phyloP scores from a whole-genome alignment of 495 filamentous ascomycete genomes.

The Aspergillus nanangensis region DNA sequence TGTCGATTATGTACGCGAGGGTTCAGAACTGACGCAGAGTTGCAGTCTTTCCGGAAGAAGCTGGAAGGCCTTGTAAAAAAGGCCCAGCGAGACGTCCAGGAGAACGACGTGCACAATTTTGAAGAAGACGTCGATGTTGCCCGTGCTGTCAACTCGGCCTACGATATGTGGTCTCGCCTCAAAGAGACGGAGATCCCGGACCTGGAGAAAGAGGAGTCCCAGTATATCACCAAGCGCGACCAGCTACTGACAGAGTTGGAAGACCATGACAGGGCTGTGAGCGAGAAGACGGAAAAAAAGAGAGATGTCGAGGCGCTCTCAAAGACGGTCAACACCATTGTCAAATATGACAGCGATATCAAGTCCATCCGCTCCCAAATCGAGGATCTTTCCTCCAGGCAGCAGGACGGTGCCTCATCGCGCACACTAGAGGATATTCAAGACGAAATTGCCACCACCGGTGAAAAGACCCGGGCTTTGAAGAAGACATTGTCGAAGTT shows the following conservation, averaged over 20 bases:
- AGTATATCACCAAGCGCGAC: slow-evolving; percentile 50
- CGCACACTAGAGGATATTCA: slow-evolving; percentile 81
- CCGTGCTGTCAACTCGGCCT: slow-evolving; percentile 56
- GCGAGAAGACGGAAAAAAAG: slow-evolving; percentile 57
- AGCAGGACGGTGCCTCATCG: slow-evolving; percentile 57
- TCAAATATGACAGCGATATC: slow-evolving; percentile 67
- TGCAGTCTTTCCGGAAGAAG: slow-evolving; percentile 55
- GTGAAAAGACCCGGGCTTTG: slow-evolving; percentile 60
- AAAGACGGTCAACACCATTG: slow-evolving; percentile 72
- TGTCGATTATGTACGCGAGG: slow-evolving; percentile 67
- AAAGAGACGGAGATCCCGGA: slow-evolving; percentile 65
- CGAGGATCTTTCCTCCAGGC: slow-evolving; percentile 62
- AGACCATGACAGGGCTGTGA: slow-evolving; percentile 65
- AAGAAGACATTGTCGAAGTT: slow-evolving; percentile 61
- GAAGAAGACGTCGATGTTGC: slow-evolving; percentile 55
- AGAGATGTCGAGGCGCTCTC: slow-evolving; percentile 70
- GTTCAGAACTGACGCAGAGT: slow-evolving; percentile 57
- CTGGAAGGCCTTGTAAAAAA: slow-evolving; percentile 56
- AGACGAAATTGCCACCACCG: slow-evolving; percentile 60
- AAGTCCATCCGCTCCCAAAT: slow-evolving; percentile 64
- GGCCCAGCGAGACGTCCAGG: slow-evolving; percentile 45
- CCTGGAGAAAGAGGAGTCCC: slow-evolving; percentile 56
- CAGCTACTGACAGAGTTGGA: slow-evolving; percentile 63
- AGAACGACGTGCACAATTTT: slow-evolving; percentile 45
- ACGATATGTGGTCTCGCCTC: slow-evolving; percentile 69